A percentile compares a stretch with the other conserved stretches of the same genome.
Evolutionary conservation across 73 alveolate genomes (phyloP).

Genomic region (Loxodes magnus): DNA sequence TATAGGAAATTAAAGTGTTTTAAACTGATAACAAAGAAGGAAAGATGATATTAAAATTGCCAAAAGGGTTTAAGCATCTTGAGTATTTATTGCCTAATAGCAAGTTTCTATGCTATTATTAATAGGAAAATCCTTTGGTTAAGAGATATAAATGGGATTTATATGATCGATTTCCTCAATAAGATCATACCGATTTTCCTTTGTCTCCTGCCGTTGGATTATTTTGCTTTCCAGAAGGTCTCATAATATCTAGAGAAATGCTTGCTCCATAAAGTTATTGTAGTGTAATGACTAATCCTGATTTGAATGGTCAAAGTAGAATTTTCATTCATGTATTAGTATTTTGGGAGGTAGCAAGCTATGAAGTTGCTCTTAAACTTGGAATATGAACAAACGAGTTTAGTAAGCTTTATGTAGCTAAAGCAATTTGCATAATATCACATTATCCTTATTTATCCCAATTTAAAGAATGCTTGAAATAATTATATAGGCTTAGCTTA

Average conservation of each 20-base stretch:
- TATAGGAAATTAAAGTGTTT: neutral
- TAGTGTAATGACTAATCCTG: constrained; percentile 38
- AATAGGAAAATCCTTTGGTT: neutral
- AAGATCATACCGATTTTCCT: constrained; percentile 25
- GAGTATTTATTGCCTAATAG: neutral
- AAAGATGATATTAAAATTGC: neutral
- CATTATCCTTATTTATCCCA: constrained; percentile 48
- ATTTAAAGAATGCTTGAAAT: constrained; percentile 35
- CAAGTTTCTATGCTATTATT: constrained; percentile 5
- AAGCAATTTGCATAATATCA: constrained; percentile 41
- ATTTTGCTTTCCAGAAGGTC: constrained; percentile 53
- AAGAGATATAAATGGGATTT: constrained; percentile 1
- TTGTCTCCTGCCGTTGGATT: constrained; percentile 27
- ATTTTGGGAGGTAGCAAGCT: constrained; percentile 25
- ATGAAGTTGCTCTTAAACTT: constrained; percentile 11
- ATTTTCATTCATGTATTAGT: constrained; percentile 39
- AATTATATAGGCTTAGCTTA: constrained; percentile 37
- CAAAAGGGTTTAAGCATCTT: too few relatives aligned
- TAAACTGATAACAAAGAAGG: too few relatives aligned
- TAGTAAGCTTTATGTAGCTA: constrained; percentile 18
- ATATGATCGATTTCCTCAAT: constrained; percentile 17
- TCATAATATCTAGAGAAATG: constrained; percentile 16
- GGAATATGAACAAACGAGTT: neutral
- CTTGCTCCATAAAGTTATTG: constrained; percentile 29
- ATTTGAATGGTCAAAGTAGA: constrained; percentile 17